Percentiles rank a stretch among this genome's conserved stretches.
Conservation (phyloP, 257 asterid species). For the Solanum neorickii region DNA sequence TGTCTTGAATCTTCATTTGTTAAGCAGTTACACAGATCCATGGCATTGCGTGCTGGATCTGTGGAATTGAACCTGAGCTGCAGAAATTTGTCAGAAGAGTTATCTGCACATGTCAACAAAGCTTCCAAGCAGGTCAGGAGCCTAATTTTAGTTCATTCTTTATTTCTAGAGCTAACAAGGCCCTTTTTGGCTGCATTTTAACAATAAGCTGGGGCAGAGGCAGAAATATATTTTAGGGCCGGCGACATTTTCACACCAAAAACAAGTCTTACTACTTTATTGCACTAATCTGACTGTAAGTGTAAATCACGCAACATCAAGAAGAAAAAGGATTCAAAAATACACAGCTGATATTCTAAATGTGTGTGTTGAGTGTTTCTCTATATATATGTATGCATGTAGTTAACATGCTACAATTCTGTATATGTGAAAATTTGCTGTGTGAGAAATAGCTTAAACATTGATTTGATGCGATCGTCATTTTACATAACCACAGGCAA, state of each 20-base stretch:
- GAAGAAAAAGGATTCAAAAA: neutral
- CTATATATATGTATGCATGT: neutral
- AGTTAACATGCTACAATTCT: neutral
- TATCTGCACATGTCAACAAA: constrained; percentile 3
- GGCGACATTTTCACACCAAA: neutral
- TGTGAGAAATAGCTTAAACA: neutral
- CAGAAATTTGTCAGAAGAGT: constrained; percentile 4
- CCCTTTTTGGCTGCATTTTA: neutral
- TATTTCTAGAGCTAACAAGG: neutral
- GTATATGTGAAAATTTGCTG: neutral
- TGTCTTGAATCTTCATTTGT: constrained; percentile 64
- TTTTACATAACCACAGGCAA: neutral
- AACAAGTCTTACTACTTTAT: neutral
- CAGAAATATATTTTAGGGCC: neutral
- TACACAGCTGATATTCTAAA: neutral
- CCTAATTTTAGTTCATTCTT: neutral
- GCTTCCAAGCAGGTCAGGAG: constrained; percentile 39
- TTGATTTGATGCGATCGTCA: neutral
- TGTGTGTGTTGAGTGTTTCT: neutral
- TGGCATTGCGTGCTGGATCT: constrained; percentile 13
- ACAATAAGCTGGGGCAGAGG: neutral
- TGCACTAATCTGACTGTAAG: neutral
- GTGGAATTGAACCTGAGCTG: constrained; percentile 11
- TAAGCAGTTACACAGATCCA: constrained; percentile 49
- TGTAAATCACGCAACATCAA: neutral